Evolutionary conservation across 176 grass and related monocot species (phyloP).

Genomic region (Guadua angustifolia): DNA sequence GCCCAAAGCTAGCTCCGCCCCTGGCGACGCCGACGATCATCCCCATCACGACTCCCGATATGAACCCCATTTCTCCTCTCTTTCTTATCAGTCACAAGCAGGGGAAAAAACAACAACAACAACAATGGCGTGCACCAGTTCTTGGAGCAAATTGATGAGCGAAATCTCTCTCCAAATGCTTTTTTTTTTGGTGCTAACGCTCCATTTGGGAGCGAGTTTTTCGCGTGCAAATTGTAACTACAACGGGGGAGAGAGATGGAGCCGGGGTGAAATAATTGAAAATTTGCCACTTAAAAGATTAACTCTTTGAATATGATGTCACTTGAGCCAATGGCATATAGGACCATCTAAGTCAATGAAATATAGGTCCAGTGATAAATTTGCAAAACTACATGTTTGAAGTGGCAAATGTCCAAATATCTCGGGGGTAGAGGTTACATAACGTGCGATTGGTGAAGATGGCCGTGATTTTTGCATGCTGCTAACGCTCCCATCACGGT

Average conservation of each 20-base stretch:
- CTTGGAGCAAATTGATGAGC: background rate
- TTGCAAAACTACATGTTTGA: no score
- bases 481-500: background rate
- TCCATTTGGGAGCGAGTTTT: slow-evolving; percentile 46
- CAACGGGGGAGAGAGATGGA: background rate
- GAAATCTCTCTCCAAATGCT: slow-evolving; percentile 35
- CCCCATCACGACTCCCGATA: slow-evolving; percentile 85
- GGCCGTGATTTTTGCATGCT: background rate
- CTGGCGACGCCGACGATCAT: slow-evolving; percentile 71
- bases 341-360: no score
- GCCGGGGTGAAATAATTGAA: no score
- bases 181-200: slow-evolving; percentile 26
- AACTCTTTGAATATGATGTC: no score
- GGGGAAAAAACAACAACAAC: background rate
- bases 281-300: no score
- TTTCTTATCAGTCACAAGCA: no score
- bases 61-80: slow-evolving; percentile 88
- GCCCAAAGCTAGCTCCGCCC: no score
- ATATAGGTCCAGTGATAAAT: no score
- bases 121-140: slow-evolving; percentile 2
- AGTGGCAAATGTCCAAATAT: no score
- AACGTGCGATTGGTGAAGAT: slow-evolving; percentile 31
- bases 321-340: no score
- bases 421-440: no score
- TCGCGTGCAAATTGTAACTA: slow-evolving; percentile 31